Evolutionary conservation across 2,329 filamentous ascomycete species (phyloP), one percentile per base, ranked within the genome.

Genomic region (Diaporthe aspalathi): DNA sequence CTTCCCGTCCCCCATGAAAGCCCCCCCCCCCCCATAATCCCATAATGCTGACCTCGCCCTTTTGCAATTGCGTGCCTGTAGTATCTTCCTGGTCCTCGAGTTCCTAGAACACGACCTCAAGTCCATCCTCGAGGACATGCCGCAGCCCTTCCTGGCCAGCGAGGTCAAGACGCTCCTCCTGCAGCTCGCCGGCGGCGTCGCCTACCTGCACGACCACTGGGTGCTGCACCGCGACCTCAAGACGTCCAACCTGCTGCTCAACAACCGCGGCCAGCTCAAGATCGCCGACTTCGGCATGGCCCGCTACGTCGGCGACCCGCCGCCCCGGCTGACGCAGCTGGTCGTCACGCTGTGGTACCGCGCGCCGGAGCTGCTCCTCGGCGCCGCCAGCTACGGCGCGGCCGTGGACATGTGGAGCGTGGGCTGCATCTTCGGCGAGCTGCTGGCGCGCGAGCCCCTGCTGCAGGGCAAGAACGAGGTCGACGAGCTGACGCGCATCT

Each of bases 251-350:
- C 90, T 99, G 57, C 90, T 99, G 57, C 92, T 99, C 83, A 97
- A 94, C 84, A 98, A 98, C 84, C 93, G 94, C 56, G 96, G 96
- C 56, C 91, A 93, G 80, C 91, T 99, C 81, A 98, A 98, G 82
- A 92, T 99, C 74, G 96, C 96, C 72, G 96, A 99, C 82, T 99
- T 99, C 79, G 96, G 96, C 80, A 98, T 99, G 94, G 95, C 96
- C 4, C 90, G 96, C 35, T 96, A 96, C 83, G 93, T 93, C 70
- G 93, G 93, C 65, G 90, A 94, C 76, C 94, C 95, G 5, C 86
- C 86, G 5, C 88, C 91, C 1, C 92, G 93, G 74, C 87, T 98
- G 72, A 98, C 96, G 2, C 93, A 95, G 79, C 89, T 98, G 57
- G 96, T 99, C 73, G 95, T 98, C 22, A 99, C 96, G 8, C 88